These are phyloP conservation scores for Hemileccinum rubropunctum DNA, from an alignment of 768 basidiomycete species.

Conservation along the genomic window DNA sequence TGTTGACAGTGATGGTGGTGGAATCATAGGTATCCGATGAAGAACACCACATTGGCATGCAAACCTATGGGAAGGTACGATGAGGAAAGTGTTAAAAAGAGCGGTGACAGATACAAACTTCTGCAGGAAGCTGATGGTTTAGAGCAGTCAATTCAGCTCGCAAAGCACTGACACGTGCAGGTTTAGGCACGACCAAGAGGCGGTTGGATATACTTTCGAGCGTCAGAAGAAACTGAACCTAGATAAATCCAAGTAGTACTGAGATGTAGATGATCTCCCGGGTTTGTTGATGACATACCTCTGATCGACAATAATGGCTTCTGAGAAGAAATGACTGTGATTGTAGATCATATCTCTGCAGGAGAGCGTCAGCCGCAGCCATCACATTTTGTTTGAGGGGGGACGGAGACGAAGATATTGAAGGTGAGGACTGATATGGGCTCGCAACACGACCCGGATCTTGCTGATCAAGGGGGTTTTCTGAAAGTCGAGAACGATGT, in stretches of 20 bases:
- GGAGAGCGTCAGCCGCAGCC: slow-evolving; percentile 50
- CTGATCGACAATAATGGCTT: slow-evolving; percentile 85
- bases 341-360: slow-evolving; percentile 64
- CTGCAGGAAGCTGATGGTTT: slow-evolving; percentile 95
- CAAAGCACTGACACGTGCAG: slow-evolving; percentile 93
- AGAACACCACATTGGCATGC: slow-evolving; percentile 85
- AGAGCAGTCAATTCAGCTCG: slow-evolving; percentile 92
- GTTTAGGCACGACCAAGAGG: slow-evolving; percentile 87
- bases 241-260: neutral
- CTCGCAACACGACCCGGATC: slow-evolving; percentile 39
- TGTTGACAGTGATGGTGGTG: slow-evolving; percentile 28
- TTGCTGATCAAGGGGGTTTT: slow-evolving; percentile 73
- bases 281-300: slow-evolving; percentile 47
- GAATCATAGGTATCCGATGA: slow-evolving; percentile 58
- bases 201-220: slow-evolving; percentile 93
- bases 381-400: slow-evolving; percentile 44
- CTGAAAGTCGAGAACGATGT: slow-evolving; percentile 57
- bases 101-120: slow-evolving; percentile 49
- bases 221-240: slow-evolving; percentile 84
- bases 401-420: slow-evolving; percentile 49
- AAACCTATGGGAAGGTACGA: slow-evolving; percentile 48
- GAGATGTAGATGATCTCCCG: neutral
- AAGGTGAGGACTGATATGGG: slow-evolving; percentile 72
- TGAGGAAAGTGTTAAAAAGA: neutral
- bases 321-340: slow-evolving; percentile 74